Evolutionary conservation across 441 rosid genomes (phyloP).

Genomic region (Aquilaria agallochum): DNA sequence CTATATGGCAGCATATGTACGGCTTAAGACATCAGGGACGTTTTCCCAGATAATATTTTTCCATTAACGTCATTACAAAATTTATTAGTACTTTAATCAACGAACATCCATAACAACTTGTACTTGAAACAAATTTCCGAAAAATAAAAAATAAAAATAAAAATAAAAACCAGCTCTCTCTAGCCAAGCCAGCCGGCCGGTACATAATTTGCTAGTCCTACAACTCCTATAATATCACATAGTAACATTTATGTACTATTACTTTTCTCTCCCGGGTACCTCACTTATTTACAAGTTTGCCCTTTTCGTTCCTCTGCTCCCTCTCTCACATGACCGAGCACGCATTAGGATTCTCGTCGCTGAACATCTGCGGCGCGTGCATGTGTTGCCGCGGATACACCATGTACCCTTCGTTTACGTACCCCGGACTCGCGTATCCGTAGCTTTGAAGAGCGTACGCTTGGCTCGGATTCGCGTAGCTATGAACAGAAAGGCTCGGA

Average conservation of each 20-base stretch:
- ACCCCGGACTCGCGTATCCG: constrained; percentile 19
- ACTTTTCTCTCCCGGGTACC: constrained; percentile 15
- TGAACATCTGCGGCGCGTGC: constrained; percentile 40
- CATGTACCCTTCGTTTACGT: constrained; percentile 18
- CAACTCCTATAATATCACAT: too few species aligned
- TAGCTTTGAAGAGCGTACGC: not conserved
- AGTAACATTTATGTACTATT: constrained; percentile 1
- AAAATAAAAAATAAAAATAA: not conserved
- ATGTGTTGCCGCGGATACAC: constrained; percentile 15
- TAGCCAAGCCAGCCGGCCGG: not conserved
- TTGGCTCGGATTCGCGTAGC: too few species aligned
- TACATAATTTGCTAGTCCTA: too few species aligned
- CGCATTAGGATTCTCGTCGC: constrained; percentile 50
- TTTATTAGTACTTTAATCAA: too few species aligned
- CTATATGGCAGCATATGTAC: too few species aligned
- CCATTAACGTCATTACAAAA: too few species aligned
- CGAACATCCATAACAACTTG: too few species aligned
- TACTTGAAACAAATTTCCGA: too few species aligned
- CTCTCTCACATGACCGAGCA: constrained; percentile 36
- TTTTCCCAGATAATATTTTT: too few species aligned
- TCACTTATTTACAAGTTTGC: constrained; percentile 17
- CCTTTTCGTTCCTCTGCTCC: not conserved
- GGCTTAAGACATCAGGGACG: too few species aligned
- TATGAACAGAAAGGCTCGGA: too few species aligned
- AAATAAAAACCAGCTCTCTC: constrained; percentile 18